Conservation (phyloP, 768 basidiomycete genomes). For the Mycena capillaripes region DNA sequence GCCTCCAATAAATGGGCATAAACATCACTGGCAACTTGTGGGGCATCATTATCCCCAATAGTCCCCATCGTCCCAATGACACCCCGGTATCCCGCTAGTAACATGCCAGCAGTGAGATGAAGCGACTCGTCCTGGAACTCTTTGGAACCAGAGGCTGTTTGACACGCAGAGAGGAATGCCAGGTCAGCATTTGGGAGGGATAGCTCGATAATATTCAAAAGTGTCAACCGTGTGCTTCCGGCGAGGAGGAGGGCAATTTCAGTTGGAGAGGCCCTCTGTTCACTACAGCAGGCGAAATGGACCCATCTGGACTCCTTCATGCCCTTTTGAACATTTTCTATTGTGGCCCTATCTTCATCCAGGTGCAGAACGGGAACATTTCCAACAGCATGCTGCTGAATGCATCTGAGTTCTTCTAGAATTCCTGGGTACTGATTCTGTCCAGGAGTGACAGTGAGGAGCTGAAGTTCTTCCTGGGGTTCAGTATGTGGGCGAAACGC, state of each 20-base stretch:
- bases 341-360: too few species aligned
- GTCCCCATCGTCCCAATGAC: conserved; percentile 7
- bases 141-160: conserved; percentile 51
- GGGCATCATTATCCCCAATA: conserved; percentile 3
- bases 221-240: conserved; percentile 38
- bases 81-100: not conserved
- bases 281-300: not conserved
- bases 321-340: not conserved
- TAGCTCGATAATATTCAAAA: not conserved
- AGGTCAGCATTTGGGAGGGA: conserved; percentile 46
- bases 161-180: conserved; percentile 62
- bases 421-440: not conserved
- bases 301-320: not conserved
- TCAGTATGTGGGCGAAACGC: not conserved
- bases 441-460: not conserved
- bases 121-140: conserved; percentile 44
- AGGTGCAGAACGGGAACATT: not conserved
- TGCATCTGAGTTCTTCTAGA: not conserved
- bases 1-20: not conserved
- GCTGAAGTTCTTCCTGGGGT: not conserved
- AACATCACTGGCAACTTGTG: conserved; percentile 6
- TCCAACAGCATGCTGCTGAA: not conserved
- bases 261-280: not conserved
- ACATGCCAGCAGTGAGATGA: conserved; percentile 39
- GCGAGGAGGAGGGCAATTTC: conserved; percentile 36